These are phyloP conservation scores for Chamaecyparis obtusa DNA, from an alignment of 75 land plant genomes.

Conservation along the genomic window DNA sequence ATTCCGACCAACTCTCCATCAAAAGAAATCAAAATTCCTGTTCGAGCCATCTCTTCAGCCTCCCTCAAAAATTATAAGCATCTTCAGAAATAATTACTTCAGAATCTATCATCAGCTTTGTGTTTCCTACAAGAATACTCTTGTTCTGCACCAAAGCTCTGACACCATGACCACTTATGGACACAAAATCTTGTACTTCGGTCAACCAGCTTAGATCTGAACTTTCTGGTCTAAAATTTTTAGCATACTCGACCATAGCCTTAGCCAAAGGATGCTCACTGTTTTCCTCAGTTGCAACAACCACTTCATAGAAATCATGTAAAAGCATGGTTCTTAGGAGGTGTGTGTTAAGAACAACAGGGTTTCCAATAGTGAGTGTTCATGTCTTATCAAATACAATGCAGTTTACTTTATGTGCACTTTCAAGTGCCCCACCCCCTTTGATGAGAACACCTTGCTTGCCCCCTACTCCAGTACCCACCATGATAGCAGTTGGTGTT, in stretches of 20 bases:
- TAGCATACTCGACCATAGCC: constrained; percentile 73
- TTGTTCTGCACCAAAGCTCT: constrained; percentile 46
- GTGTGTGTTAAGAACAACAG: constrained; percentile 63
- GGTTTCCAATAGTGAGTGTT: constrained; percentile 86
- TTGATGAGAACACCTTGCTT: constrained; percentile 88
- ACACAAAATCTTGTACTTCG: constrained; percentile 51
- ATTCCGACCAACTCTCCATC: constrained; percentile 55
- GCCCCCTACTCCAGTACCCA: constrained; percentile 97
- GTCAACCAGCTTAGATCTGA: constrained; percentile 22
- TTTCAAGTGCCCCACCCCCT: constrained; percentile 91
- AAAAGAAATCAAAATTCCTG: constrained; percentile 65
- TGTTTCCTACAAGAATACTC: constrained; percentile 65
- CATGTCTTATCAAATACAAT: constrained; percentile 97
- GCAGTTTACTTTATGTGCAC: constrained; percentile 81
- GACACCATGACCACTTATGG: constrained; percentile 72
- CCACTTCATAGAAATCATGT: constrained; percentile 66
- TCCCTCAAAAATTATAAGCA: constrained; percentile 39
- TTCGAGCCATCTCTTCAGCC: constrained; percentile 55
- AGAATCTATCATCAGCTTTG: constrained; percentile 55
- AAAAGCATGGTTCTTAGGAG: constrained; percentile 51
- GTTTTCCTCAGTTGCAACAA: constrained; percentile 79
- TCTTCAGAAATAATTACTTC: constrained; percentile 38
- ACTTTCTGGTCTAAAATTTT: constrained; percentile 34
- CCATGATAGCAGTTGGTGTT: constrained; percentile 98
- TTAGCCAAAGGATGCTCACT: constrained; percentile 89